Percentiles rank a stretch among this genome's conserved stretches.
phyloP scores from a whole-genome alignment of 805 yeast species.

The Nadsonia fulvescens region DNA sequence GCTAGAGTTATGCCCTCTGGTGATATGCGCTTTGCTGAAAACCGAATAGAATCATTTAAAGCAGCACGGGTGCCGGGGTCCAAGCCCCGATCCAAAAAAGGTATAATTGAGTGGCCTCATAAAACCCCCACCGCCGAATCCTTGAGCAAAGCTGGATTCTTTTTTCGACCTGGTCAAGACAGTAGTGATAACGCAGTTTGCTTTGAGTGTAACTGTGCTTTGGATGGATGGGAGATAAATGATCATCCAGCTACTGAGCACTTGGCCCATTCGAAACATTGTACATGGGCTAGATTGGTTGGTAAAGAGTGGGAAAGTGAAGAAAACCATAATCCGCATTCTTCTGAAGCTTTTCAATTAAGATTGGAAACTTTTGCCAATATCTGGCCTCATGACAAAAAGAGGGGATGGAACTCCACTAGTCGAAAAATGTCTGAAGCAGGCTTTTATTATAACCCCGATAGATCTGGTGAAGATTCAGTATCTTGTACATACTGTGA shows the following conservation, averaged over 20 bases:
- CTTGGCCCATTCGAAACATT: conserved; percentile 17
- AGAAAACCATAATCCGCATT: conserved; percentile 12
- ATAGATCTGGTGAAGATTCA: conserved; percentile 28
- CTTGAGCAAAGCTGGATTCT: conserved; percentile 44
- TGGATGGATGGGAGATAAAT: conserved; percentile 38
- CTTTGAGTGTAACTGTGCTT: conserved; percentile 34
- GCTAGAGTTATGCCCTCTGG: no score
- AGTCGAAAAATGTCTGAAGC: conserved; percentile 33
- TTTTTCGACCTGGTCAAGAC: conserved; percentile 31
- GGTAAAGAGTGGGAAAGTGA: conserved; percentile 12
- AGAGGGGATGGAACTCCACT: conserved; percentile 23
- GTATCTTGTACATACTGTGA: conserved; percentile 51
- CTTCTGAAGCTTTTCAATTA: conserved; percentile 10
- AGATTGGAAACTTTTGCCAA: conserved; percentile 13
- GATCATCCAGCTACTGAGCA: conserved; percentile 38
- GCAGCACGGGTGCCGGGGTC: no score
- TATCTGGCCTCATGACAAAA: conserved; percentile 29
- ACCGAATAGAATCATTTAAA: no score
- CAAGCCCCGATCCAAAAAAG: no score
- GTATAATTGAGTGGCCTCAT: no score
- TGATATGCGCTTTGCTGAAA: no score
- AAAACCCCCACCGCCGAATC: conserved; percentile 14
- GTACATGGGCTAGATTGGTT: conserved; percentile 19
- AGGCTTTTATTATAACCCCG: conserved; percentile 48
- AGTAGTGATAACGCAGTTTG: conserved; percentile 38